Evolutionary conservation across 2,329 filamentous ascomycete genomes (phyloP), one percentile per base, ranked within the genome.

Genomic region (Didymellaceae sp.): DNA sequence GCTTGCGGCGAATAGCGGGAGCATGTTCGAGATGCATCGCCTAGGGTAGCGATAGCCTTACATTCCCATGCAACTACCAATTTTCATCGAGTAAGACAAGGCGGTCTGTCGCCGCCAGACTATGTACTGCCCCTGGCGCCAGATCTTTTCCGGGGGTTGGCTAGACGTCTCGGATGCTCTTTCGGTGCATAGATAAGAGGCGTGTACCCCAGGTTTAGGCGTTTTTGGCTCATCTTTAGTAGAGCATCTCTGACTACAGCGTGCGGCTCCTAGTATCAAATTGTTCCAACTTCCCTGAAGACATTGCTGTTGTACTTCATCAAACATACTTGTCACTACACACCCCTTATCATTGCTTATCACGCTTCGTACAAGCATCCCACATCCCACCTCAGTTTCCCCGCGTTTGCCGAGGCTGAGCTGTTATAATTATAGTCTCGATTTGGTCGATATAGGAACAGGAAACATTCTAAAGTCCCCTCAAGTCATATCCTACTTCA

Each of bases 121-220:
- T 46, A 28, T 13, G 26, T 13, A 53, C 48, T 26, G 42, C 55
- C 58, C 55, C 58, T 59, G 58, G 39, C 57, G 45, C 55, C 59
- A 59, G 56, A 46, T 35, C 48, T 42, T 53, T 53, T 52, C 55
- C 52, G 55, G 58, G 59, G 48, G 50, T 49, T 30, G 26, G 37
- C 35, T 33, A 51, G 28, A 40, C 20, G 52, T 59, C 45, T 54
- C 55, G 43, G 52, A 46, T 46, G 57, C 41, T 38, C 53, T 50
- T 56, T 57, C 52, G 54, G 51, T 54, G 55, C 54, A 51, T 65
- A 63, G 68, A 71, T 71, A 73, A 71, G 65, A 49, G 14, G 35
- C 55, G 62, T 63, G 62, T 68, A 73, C 68, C 68, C 67, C 66
- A 63, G 68, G 59, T 68, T 72, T 58, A 50, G 58, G 61, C 57